Evolutionary conservation across 2,329 filamentous ascomycete genomes (phyloP).

Genomic region (Waltergamsia citrina): DNA sequence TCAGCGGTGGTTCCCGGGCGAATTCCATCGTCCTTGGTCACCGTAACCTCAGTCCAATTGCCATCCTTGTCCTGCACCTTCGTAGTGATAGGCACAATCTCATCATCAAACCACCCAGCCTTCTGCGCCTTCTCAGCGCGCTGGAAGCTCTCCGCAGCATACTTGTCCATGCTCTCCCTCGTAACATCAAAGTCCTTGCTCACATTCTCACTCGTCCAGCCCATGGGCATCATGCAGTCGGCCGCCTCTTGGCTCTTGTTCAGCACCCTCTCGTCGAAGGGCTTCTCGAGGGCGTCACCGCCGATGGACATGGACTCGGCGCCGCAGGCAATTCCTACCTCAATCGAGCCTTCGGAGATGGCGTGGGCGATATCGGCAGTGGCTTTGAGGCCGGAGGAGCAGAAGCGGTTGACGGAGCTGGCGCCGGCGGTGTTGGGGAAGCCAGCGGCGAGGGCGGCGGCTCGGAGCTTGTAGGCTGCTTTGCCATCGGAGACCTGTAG

Average conservation of each 20-base stretch:
- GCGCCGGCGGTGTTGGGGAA: slow-evolving; percentile 84
- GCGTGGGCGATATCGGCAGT: slow-evolving; percentile 90
- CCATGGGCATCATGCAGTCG: slow-evolving; percentile 94
- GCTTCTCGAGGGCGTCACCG: slow-evolving; percentile 58
- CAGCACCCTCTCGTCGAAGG: slow-evolving; percentile 71
- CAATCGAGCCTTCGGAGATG: slow-evolving; percentile 72
- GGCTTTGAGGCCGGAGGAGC: slow-evolving; percentile 91
- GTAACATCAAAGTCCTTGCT: slow-evolving; percentile 80
- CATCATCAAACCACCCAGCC: slow-evolving; percentile 82
- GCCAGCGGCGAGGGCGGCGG: slow-evolving; percentile 80
- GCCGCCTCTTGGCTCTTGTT: slow-evolving; percentile 61
- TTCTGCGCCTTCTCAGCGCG: slow-evolving; percentile 87
- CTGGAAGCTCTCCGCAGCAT: slow-evolving; percentile 78
- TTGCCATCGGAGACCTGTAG: slow-evolving; percentile 69
- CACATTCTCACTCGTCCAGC: slow-evolving; percentile 95
- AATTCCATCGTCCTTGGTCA: slow-evolving; percentile 85
- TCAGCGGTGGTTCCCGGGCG: slow-evolving; percentile 84
- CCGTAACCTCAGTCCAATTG: slow-evolving; percentile 64
- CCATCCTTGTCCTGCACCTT: slow-evolving; percentile 78
- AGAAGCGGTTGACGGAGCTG: slow-evolving; percentile 88
- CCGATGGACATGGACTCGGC: slow-evolving; percentile 79
- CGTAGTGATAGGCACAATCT: slow-evolving; percentile 82
- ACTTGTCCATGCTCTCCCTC: slow-evolving; percentile 74
- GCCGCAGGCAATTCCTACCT: slow-evolving; percentile 78
- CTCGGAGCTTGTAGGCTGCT: slow-evolving; percentile 84